Conservation (phyloP, 345 rosid genomes). For the Kandelia obovata region DNA sequence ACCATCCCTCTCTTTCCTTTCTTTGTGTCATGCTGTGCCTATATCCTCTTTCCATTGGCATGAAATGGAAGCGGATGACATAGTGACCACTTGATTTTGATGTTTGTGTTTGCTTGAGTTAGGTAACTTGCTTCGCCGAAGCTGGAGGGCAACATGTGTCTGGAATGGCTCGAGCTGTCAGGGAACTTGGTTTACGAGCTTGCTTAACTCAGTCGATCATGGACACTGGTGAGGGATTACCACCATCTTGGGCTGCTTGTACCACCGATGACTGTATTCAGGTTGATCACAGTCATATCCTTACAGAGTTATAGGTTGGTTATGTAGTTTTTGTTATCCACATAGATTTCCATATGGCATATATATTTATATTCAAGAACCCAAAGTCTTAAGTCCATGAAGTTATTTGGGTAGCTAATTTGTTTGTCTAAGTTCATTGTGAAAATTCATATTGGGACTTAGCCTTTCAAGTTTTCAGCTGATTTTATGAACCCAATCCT, state of each 20-base stretch:
- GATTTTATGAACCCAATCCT: too few relatives aligned
- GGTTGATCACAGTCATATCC: slow-evolving; percentile 28
- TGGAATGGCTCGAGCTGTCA: slow-evolving; percentile 66
- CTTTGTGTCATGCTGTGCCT: not conserved
- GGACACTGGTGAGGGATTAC: slow-evolving; percentile 69
- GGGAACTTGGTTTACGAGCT: slow-evolving; percentile 59
- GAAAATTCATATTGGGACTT: too few relatives aligned
- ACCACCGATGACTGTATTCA: slow-evolving; percentile 56
- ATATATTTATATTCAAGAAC: too few relatives aligned
- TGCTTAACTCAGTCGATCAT: slow-evolving; percentile 55
- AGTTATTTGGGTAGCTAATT: too few relatives aligned
- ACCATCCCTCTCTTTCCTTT: not conserved
- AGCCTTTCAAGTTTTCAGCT: too few relatives aligned
- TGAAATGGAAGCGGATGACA: too few relatives aligned
- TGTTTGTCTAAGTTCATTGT: too few relatives aligned
- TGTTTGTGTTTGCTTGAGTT: slow-evolving; percentile 3
- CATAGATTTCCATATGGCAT: too few relatives aligned
- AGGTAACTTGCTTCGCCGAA: slow-evolving; percentile 80
- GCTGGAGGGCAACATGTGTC: slow-evolving; percentile 71
- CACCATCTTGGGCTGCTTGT: slow-evolving; percentile 52
- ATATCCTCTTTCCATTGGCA: not conserved
- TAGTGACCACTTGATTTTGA: not conserved
- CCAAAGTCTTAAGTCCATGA: too few relatives aligned
- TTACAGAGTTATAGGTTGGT: not conserved
- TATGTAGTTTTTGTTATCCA: not conserved